phyloP scores from a whole-genome alignment of 2,329 filamentous ascomycete genomes.

The Daldinia sp. region DNA sequence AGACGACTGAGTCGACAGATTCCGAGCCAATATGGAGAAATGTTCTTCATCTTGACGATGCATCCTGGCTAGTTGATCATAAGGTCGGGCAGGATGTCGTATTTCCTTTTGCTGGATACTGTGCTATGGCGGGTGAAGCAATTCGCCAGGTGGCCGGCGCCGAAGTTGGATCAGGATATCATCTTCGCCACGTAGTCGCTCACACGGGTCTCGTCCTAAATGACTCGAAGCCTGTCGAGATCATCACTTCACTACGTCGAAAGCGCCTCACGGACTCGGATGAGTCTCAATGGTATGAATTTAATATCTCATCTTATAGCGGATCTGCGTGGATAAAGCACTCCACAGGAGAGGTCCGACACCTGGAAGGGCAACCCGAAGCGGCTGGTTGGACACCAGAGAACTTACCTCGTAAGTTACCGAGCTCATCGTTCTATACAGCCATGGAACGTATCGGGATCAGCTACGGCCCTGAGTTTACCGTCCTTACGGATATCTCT shows the following conservation, averaged over 20 bases:
- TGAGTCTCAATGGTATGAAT: conserved; percentile 51
- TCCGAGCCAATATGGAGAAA: conserved; percentile 48
- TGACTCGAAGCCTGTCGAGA: conserved; percentile 49
- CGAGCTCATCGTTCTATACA: conserved; percentile 46
- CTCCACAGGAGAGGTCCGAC: conserved; percentile 46
- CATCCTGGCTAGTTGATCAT: conserved; percentile 50
- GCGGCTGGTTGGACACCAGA: not conserved
- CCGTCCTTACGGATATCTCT: conserved; percentile 45
- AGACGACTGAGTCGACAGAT: conserved; percentile 40
- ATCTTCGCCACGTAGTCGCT: conserved; percentile 49
- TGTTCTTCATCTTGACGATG: conserved; percentile 40
- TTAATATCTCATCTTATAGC: conserved; percentile 49
- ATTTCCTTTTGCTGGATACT: conserved; percentile 50
- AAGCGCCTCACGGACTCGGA: conserved; percentile 43
- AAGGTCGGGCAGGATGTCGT: conserved; percentile 45
- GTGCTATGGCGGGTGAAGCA: conserved; percentile 49
- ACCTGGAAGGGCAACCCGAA: conserved; percentile 20
- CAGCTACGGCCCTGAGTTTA: conserved; percentile 51
- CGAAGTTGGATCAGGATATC: conserved; percentile 41
- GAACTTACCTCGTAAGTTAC: conserved; percentile 23
- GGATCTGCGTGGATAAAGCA: conserved; percentile 49
- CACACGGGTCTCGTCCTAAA: conserved; percentile 51
- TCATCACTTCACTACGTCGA: conserved; percentile 51
- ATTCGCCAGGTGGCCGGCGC: conserved; percentile 38
- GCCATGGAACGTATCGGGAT: conserved; percentile 49